Evolutionary conservation across 2,329 filamentous ascomycete species (phyloP), one percentile per base, ranked within the genome.

Genomic region (Calcarisporium arbuscula): DNA sequence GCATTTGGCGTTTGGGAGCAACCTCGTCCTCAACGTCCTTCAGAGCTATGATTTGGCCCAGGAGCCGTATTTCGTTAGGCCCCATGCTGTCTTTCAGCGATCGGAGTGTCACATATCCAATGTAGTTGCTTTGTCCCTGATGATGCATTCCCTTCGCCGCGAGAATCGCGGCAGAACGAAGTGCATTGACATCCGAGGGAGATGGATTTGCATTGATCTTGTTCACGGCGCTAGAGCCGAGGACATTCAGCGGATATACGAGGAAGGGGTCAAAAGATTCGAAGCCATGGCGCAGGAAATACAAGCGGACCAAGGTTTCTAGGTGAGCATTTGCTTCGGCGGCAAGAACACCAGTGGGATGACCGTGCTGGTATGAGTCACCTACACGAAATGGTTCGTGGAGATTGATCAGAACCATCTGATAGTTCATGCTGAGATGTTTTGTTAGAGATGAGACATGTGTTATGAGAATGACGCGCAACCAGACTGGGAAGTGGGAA

Each of bases 241-340:
- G 29, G 27, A 14, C 27, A 22, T 19, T 34, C 19, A 30, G 28
- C 19, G 17, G n/a, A 16, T 29, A 26, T 7, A 34, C 27, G 19
- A 40, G 16, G 18, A 42, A 42, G 12, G 31, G 7, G 28, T 40
- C 37, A 20, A 11, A 32, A 17, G 19, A 25, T 16, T 42, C 40
- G 19, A 31, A 59, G 8, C 56, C 53, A 36, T 60, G 54, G 4
- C 55, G 51, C 3, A 58, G 49, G 39, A 55, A 60, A 38, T 60
- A 58, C 1, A 60, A 44, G 2, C 56, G 54, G 4, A 54, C 19
- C 5, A 57, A 31, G 3, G 56, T 60, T 38, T 60, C 54, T 10
- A 56, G 43, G 19, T 50, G 43, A 15, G 45, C 43, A n/a, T 43
- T 40, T 5, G 54, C 47, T 21, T 38, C 34, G 10, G 30, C 19